Conservation (phyloP, 2,329 filamentous ascomycete species). For the Zymoseptoria brevis region DNA sequence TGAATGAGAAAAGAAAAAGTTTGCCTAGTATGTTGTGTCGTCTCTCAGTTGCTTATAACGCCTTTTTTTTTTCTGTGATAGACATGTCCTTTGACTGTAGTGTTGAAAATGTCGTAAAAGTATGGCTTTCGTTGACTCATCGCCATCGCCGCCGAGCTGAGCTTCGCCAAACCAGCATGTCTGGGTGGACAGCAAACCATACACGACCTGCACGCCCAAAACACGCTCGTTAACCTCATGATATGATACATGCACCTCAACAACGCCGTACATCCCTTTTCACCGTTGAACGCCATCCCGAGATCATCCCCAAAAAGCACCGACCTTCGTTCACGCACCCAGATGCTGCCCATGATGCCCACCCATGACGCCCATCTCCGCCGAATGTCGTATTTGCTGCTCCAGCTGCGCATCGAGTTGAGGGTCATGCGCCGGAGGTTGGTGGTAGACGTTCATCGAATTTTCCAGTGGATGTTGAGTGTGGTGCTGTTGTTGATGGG, state of each 20-base stretch:
- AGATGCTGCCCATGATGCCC: not conserved
- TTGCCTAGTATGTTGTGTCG: not conserved
- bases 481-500: not conserved
- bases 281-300: not conserved
- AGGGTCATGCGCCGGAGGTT: not conserved
- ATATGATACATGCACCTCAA: not conserved
- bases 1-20: not conserved
- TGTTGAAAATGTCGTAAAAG: not conserved
- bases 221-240: too few species aligned
- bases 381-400: slow-evolving; percentile 5
- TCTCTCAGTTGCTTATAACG: not conserved
- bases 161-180: too few species aligned
- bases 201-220: too few species aligned
- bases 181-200: too few species aligned
- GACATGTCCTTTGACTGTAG: not conserved
- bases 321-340: not conserved
- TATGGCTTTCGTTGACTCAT: too few species aligned
- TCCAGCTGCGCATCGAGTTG: slow-evolving; percentile 10
- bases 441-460: not conserved
- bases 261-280: not conserved
- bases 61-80: too few species aligned
- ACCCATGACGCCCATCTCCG: not conserved
- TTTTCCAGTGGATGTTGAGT: not conserved
- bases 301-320: not conserved
- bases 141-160: too few species aligned